Evolutionary conservation across 345 rosid genomes (phyloP).

Genomic region (Eutrema japonicum): DNA sequence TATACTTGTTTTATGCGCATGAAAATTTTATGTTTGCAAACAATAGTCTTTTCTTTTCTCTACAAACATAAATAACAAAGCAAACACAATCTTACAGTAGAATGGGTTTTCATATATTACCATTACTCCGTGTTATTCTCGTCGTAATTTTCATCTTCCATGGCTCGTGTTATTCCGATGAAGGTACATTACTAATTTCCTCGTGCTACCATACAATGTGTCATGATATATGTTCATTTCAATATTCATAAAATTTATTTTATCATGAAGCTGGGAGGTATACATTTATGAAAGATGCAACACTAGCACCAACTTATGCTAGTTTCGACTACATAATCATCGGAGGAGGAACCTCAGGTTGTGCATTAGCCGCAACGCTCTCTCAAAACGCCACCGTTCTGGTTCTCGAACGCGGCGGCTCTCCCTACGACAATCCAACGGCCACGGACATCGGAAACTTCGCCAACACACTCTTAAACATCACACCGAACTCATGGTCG

Average conservation of each 20-base stretch:
- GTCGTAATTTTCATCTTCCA: constrained; percentile 13
- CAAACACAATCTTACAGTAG: not conserved
- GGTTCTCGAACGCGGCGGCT: constrained; percentile 64
- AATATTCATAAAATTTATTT: not conserved
- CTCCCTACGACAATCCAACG: constrained; percentile 55
- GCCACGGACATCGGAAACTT: constrained; percentile 49
- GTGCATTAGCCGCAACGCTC: constrained; percentile 75
- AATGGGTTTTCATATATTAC: constrained; percentile 12
- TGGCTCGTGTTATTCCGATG: constrained; percentile 22
- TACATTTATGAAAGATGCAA: constrained; percentile 47
- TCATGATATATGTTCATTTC: not conserved
- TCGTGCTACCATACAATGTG: not conserved
- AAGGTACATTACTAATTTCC: constrained; percentile 5
- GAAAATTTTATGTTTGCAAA: not conserved
- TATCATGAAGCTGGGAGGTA: not conserved
- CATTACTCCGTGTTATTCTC: not conserved
- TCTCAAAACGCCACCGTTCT: constrained; percentile 58
- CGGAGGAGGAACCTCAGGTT: constrained; percentile 81
- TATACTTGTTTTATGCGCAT: not conserved
- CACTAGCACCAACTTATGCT: constrained; percentile 46
- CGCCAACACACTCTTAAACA: constrained; percentile 36
- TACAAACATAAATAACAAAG: not conserved
- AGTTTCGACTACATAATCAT: constrained; percentile 64
- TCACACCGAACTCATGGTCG: constrained; percentile 49
- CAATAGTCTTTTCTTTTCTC: not conserved